Evolutionary conservation across 2,329 filamentous ascomycete genomes (phyloP), one percentile per base, ranked within the genome.

Genomic region (Epichloe typhina): DNA sequence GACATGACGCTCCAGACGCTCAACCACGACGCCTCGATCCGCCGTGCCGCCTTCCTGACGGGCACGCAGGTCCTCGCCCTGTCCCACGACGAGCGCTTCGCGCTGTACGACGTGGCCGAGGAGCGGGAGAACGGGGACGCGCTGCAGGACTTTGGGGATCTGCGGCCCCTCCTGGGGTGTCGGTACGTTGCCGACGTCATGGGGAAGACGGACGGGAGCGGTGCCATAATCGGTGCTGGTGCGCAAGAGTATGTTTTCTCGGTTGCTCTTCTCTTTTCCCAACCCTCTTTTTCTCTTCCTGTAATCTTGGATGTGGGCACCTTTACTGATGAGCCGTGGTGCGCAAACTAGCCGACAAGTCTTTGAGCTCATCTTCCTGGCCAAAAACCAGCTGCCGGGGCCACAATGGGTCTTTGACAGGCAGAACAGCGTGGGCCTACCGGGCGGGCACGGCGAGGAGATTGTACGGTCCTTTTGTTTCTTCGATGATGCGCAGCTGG

Each of bases 1-100:
- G 86, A 91, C 45, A 82, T 86, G 1, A 71, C 89, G 19, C 72
- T 85, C 52, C 84, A 88, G 66, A 86, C 88, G 12, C 82, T 90
- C 63, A 91, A 91, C 65, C 84, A 87, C 61, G 76, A 79, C 38
- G 79, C 82, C 36, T 87, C 85, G 0, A 78, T 91, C 55, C 85
- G 88, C 64, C 83, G 80, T 57, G 82, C 86, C 13, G 83, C 81
- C 5, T 90, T 89, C 67, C 70, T 91, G 50, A 79, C 57, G 6
- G 66, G 71, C 15, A 75, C 75, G 5, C 77, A 84, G 59, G 76
- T 89, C 35, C 88, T 81, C 55, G 84, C 84, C 4, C 68, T 90
- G 9, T 87, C 84, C 1, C 85, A 88, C 52, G 87, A 91, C 62
- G 87, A 93, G 69, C 82, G 80, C 52, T 77, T 89, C 55, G 82